A percentile compares a stretch with the other conserved stretches of the same genome.
phyloP scores from a whole-genome alignment of 257 asterid species.

The Forsythia viridissima region DNA sequence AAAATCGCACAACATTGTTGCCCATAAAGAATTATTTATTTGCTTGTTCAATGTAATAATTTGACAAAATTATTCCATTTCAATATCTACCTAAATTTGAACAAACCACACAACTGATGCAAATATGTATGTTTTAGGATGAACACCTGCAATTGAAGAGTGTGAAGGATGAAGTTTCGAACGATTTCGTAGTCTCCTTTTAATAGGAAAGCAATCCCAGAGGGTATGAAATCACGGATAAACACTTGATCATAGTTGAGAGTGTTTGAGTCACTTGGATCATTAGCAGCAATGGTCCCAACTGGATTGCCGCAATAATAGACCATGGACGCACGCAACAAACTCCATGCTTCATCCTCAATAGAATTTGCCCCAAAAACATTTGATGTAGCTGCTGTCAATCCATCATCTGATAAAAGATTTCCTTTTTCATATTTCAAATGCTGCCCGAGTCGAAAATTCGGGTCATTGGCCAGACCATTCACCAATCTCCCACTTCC shows the following conservation, averaged over 20 bases:
- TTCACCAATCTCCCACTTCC: slow-evolving; percentile 38
- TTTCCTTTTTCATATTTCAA: slow-evolving; percentile 37
- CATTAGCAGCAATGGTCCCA: slow-evolving; percentile 95
- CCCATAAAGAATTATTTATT: slow-evolving; percentile 7
- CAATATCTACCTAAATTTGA: neutral
- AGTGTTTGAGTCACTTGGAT: slow-evolving; percentile 62
- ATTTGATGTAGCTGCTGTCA: slow-evolving; percentile 35
- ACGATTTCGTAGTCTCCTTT: slow-evolving; percentile 90
- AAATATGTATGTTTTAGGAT: neutral
- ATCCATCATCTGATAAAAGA: slow-evolving; percentile 31
- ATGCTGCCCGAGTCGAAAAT: slow-evolving; percentile 25
- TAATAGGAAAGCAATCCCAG: slow-evolving; percentile 81
- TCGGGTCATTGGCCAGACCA: slow-evolving; percentile 32
- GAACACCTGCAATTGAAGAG: slow-evolving; percentile 89
- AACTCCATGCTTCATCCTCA: slow-evolving; percentile 89
- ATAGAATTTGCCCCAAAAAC: slow-evolving; percentile 44
- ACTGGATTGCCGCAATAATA: slow-evolving; percentile 72
- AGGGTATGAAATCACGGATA: slow-evolving; percentile 86
- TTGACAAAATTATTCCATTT: neutral
- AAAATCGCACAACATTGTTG: slow-evolving; percentile 6
- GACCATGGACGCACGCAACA: slow-evolving; percentile 73
- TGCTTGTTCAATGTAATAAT: neutral
- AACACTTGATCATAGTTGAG: slow-evolving; percentile 93
- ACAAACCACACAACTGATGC: neutral
- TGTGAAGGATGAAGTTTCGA: slow-evolving; percentile 76